Conservation (phyloP, 2,329 filamentous ascomycete genomes). For the Penicillium psychrosexuale region DNA sequence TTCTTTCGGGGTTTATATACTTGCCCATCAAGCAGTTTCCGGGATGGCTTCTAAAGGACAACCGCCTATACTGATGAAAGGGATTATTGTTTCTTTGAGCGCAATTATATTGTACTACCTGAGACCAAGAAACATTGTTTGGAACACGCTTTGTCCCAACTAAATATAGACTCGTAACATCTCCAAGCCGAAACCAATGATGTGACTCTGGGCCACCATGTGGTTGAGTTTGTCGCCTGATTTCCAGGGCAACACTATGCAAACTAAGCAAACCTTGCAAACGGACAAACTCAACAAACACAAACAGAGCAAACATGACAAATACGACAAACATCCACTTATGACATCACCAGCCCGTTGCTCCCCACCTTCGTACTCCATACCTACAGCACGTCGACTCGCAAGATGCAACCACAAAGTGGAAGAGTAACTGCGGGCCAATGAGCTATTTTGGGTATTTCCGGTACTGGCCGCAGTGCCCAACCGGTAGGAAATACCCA, state of each 20-base stretch:
- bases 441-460: neutral
- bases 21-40: neutral
- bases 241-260: neutral
- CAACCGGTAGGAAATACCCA: neutral
- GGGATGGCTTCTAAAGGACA: neutral
- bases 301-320: conserved; percentile 19
- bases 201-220: too few relatives aligned
- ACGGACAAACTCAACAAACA: conserved; percentile 11
- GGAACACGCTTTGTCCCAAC: neutral
- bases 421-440: neutral
- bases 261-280: conserved; percentile 1
- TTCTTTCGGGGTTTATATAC: neutral
- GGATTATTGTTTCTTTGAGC: neutral
- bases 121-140: neutral
- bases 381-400: neutral
- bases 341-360: conserved; percentile 17
- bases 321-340: conserved; percentile 18
- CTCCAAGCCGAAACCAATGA: too few relatives aligned
- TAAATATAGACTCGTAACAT: neutral
- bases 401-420: conserved; percentile 16
- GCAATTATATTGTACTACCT: neutral
- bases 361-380: neutral
- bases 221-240: neutral
- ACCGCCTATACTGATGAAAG: neutral
- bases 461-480: neutral